Evolutionary conservation across 805 yeast species (phyloP), one percentile per base, ranked within the genome.

Genomic region (Dipodascus geniculatus): DNA sequence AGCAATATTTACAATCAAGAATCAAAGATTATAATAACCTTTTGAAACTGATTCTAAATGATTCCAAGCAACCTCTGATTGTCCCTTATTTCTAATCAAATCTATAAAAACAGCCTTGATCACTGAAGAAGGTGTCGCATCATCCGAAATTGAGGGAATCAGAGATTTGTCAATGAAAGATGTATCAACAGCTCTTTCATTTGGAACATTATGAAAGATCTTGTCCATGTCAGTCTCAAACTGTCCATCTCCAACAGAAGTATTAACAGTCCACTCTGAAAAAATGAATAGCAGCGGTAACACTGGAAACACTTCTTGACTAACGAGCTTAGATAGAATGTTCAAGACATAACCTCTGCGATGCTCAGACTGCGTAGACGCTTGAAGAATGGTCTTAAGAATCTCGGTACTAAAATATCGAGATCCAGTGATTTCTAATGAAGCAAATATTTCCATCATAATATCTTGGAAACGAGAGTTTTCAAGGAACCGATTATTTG

Each of bases 391-490:
- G 9, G 23, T 8, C 2, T 51, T 54, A 17, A 63, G 47, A 3
- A 60, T 53, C 28, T 49, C 52, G 6, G 55, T 49, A 8, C 63
- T 63, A 31, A 49, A 51, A 14, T 52, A 48, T 3, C 48, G 38
- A 6, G 56, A 48, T 14, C 49, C 54, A 2, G 61, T 53, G 16
- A 49, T 51, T 38, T 52, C 38, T 53, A 59, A 58, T 2, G 65
- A 63, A 1, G 63, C 58, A 17, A 65, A 52, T 33, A 65, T 59
- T 6, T 61, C 62, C 49, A 64, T 47, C 3, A 63, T 42, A 14
- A 55, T 54, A 23, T 63, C 63, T 23, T 55, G 59, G 14, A 23
- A 22, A 22, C 50, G 42, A n/a, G 49, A 22, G n/a, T 22, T 16
- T 52, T 31, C 28, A 38, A 38, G 17, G 50, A 22, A n/a, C 31